Evolutionary conservation across 148 eudicot genomes (phyloP), one percentile per base, ranked within the genome.

Genomic region (Pouteria glomerata): DNA sequence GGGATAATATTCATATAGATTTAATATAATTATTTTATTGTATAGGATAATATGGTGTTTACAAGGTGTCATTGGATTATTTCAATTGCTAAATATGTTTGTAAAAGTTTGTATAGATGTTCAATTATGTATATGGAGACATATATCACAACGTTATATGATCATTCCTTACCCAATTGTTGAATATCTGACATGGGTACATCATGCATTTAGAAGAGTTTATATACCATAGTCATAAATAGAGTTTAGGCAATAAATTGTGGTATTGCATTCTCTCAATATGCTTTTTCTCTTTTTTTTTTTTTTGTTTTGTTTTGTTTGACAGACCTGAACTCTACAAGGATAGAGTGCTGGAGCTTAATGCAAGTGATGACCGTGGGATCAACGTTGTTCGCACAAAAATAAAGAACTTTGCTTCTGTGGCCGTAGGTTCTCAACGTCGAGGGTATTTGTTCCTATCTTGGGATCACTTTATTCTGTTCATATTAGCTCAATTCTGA

Each of bases 351-450:
- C 82, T 94, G 51, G 98, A 94, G 89, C 88, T 94, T 55, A 94
- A 94, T 87, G 98, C 98, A 44, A 94, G 97, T 88, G 98, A 94
- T 83, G 98, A 91, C 16, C 96, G 97, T 77, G 98, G 98, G 13
- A 94, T 94, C 75, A 94, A 94, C 81, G 96, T 94, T 64, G 98
- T 94, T 80, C 97, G 98, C 33, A 94, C 98, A 39, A 91, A 94
- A 74, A 94, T 94, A 33, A 94, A 94, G 74, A 77, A 86, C 71
- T 91, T 94, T 77, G 98, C 97, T 78, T 89, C 97, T 31, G 90
- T 94, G 64, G 98, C 97, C 78, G 98, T 94, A 33, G 93, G 96
- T 44, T 77, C 93, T 86, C 81, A 79, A 71, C 84, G 85, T 21
- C 88, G 76, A 53, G 96, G 89, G 96, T 94, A 87, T 24, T 34